Evolutionary conservation across 202 grass and related monocot genomes (phyloP).

Genomic region (Carex arenaria): DNA sequence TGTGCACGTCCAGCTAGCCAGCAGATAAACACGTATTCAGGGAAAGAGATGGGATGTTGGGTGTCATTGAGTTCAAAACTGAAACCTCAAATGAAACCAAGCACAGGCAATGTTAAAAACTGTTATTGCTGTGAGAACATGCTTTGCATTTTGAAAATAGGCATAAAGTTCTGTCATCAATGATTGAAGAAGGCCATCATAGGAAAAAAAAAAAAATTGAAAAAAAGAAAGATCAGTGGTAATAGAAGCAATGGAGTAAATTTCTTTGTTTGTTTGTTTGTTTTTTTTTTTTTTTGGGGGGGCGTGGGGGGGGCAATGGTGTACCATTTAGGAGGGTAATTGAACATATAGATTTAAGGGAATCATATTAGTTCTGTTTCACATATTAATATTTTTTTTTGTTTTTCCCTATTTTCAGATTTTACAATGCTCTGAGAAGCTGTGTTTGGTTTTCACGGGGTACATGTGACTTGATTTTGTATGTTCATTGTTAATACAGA

Average conservation of each 20-base stretch:
- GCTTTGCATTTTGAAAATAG: neutral
- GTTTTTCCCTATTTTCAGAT: neutral
- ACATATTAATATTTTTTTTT: neutral
- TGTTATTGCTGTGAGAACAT: too few relatives aligned
- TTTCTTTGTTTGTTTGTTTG: too few relatives aligned
- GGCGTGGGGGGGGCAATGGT: neutral
- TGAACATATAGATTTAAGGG: neutral
- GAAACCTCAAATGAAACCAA: too few relatives aligned
- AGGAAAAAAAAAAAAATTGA: neutral
- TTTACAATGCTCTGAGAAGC: neutral
- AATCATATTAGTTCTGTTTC: neutral
- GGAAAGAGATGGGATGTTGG: neutral
- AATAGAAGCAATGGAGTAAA: too few relatives aligned
- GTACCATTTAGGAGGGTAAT: neutral
- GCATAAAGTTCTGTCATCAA: neutral
- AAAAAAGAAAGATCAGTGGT: neutral
- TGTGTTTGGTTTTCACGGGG: neutral
- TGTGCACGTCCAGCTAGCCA: too few relatives aligned
- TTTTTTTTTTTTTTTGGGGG: neutral
- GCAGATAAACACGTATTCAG: neutral
- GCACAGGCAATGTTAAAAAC: too few relatives aligned
- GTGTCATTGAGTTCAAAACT: neutral
- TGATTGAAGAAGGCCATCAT: neutral
- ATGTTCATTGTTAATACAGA: constrained; percentile 1
- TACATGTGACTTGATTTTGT: neutral